phyloP scores from a whole-genome alignment of 805 yeast genomes.

The Candida hungchunana region DNA sequence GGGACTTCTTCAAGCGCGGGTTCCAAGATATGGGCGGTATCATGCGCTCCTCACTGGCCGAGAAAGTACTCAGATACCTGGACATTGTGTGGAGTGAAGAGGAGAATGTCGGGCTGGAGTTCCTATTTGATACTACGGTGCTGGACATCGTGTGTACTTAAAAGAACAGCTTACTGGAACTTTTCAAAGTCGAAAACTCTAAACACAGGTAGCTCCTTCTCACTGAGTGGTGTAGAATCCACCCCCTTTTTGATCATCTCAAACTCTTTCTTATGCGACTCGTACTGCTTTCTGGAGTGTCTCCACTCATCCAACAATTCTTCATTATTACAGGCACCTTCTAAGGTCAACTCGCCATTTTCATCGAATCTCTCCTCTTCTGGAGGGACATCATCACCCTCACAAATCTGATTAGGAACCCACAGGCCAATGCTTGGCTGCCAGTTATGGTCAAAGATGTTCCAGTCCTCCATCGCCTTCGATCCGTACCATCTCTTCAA shows the following conservation, averaged over 20 bases:
- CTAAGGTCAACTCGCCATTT: slow-evolving; percentile 28
- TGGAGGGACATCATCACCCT: slow-evolving; percentile 25
- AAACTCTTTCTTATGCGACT: slow-evolving; percentile 27
- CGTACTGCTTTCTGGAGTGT: slow-evolving; percentile 27
- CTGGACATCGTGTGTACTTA: slow-evolving; percentile 22
- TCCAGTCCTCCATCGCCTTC: slow-evolving; percentile 24
- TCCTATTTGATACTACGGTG: slow-evolving; percentile 24
- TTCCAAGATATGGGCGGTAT: slow-evolving; percentile 14
- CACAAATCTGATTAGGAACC: slow-evolving; percentile 42
- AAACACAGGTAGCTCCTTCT: slow-evolving; percentile 34
- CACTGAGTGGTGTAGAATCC: slow-evolving; percentile 17
- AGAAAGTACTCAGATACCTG: slow-evolving; percentile 23
- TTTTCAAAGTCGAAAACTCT: slow-evolving; percentile 25
- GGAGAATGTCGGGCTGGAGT: slow-evolving; percentile 21
- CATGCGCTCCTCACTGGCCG: slow-evolving; percentile 19
- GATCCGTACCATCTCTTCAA: slow-evolving; percentile 35
- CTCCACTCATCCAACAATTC: slow-evolving; percentile 36
- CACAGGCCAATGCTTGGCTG: slow-evolving; percentile 41
- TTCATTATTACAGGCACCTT: slow-evolving; percentile 37
- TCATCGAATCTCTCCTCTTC: slow-evolving; percentile 24
- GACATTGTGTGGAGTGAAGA: slow-evolving; percentile 24
- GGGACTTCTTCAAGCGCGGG: slow-evolving; percentile 10
- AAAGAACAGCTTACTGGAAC: slow-evolving; percentile 8
- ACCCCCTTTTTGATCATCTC: slow-evolving; percentile 22
- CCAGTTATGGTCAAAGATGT: slow-evolving; percentile 28